A percentile compares a stretch with the other conserved stretches of the same genome.
These are phyloP conservation scores for Gloeophyllum trabeum DNA, from an alignment of 768 basidiomycete species.

Conservation along the genomic window DNA sequence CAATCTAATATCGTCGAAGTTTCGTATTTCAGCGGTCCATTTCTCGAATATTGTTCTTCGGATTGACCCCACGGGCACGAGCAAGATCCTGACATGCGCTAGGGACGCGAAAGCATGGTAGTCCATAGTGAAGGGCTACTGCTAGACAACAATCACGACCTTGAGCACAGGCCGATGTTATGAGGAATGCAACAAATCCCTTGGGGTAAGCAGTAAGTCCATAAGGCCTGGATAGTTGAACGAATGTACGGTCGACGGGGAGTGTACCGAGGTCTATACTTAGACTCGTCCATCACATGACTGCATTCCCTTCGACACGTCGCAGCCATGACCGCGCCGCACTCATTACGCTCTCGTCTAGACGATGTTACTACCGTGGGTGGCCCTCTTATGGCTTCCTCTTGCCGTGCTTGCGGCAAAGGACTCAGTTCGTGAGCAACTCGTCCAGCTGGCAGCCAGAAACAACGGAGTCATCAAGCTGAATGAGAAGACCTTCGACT, in stretches of 20 bases:
- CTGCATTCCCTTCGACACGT: neutral
- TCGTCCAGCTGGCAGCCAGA: constrained; percentile 54
- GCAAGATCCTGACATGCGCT: constrained; percentile 75
- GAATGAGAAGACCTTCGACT: constrained; percentile 63
- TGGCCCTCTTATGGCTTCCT: neutral
- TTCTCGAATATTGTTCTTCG: constrained; percentile 55
- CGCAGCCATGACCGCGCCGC: neutral
- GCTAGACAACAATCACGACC: too few species aligned
- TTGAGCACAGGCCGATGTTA: too few species aligned
- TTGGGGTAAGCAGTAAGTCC: too few species aligned
- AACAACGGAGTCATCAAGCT: constrained; percentile 78
- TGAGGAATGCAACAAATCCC: too few species aligned
- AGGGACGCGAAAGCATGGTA: constrained; percentile 68
- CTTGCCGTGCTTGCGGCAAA: neutral
- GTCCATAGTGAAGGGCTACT: constrained; percentile 58
- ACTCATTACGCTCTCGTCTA: neutral
- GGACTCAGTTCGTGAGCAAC: constrained; percentile 34
- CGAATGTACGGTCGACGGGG: too few species aligned
- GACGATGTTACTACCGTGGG: neutral
- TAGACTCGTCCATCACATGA: too few species aligned
- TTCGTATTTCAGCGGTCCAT: constrained; percentile 64
- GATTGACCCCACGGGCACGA: constrained; percentile 79
- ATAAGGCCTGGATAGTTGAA: too few species aligned
- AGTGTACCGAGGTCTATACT: too few species aligned
- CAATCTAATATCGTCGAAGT: constrained; percentile 63